Evolutionary conservation across 305 asterid genomes (phyloP).

Genomic region (Plantago lanceolata): DNA sequence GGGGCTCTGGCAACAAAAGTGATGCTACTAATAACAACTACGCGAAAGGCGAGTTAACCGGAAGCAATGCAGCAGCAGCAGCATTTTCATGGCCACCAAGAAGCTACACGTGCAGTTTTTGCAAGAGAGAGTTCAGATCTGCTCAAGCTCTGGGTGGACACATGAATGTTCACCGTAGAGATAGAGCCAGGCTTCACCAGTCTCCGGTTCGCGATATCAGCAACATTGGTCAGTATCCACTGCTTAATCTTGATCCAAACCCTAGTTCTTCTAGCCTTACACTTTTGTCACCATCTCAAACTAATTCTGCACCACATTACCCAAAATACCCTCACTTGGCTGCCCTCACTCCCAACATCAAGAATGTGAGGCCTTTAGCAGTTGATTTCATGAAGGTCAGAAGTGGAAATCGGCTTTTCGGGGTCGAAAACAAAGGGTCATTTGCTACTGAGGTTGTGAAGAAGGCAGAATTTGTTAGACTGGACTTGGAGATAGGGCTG

Average conservation of each 20-base stretch:
- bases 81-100: slow-evolving; percentile 76
- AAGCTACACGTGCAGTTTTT: slow-evolving; percentile 59
- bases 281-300: background rate
- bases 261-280: slow-evolving; percentile 38
- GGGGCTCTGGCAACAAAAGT: slow-evolving; percentile 23
- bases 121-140: slow-evolving; percentile 68
- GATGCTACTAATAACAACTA: slow-evolving; percentile 14
- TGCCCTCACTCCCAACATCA: slow-evolving; percentile 24
- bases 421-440: slow-evolving; percentile 25
- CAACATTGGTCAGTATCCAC: slow-evolving; percentile 20
- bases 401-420: slow-evolving; percentile 28
- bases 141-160: slow-evolving; percentile 90
- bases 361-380: slow-evolving; percentile 18
- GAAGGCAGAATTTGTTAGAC: slow-evolving; percentile 33
- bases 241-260: slow-evolving; percentile 44
- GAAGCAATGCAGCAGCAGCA: slow-evolving; percentile 12
- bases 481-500: slow-evolving; percentile 70
- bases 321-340: slow-evolving; percentile 36
- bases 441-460: slow-evolving; percentile 5
- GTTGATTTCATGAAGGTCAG: slow-evolving; percentile 28
- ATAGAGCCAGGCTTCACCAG: slow-evolving; percentile 54
- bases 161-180: slow-evolving; percentile 79
- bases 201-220: slow-evolving; percentile 28
- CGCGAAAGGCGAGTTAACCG: slow-evolving; percentile 29
- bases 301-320: slow-evolving; percentile 24